Evolutionary conservation across 257 asterid genomes (phyloP), one percentile per base, ranked within the genome.

Genomic region (Plantago ovata): DNA sequence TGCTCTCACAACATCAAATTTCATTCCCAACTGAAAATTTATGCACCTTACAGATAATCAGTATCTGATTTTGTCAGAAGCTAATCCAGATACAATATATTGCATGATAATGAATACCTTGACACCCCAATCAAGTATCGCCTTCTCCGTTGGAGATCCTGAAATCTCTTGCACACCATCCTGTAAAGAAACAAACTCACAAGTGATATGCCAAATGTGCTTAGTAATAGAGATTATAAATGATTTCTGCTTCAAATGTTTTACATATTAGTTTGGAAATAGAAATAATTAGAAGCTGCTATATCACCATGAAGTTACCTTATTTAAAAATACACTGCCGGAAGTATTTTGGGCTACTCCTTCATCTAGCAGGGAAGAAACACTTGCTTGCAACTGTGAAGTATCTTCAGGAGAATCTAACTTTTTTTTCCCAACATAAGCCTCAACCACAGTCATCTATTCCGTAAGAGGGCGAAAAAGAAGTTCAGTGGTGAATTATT

Each of bases 121-220:
- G 64, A 84, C 81, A 54, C 94, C 98, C 98, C 98, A 92, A 32
- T 80, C 78, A 70, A 92, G 98, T 65, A 92, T 76, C 53, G 97
- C 91, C 58, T 88, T 88, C 72, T 92, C 98, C 52, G 98, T 92
- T 63, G 98, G 98, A 65, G 98, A 84, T 61, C 98, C 98, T 47
- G 98, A 92, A 64, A 92, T 75, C 81, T 85, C 97, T 46, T 66
- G 28, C 55, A 62, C 73, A 19, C 96, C 97, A 49, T 85, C 94
- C 97, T 88, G 55, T 0, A 69, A 45, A 49, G 22, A 49, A 61
- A 43, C 36, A 61, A 53, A 32, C 53, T 13, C 61, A 9, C 40
- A 41, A 33, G 38, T n/a, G n/a, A n/a, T n/a, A n/a, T n/a, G n/a
- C n/a, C n/a, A n/a, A n/a, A n/a, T n/a, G n/a, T n/a, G n/a, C n/a